Evolutionary conservation across 1,284 basidiomycete genomes (phyloP), one percentile per base, ranked within the genome.

Genomic region (Schizopora paradoxa): DNA sequence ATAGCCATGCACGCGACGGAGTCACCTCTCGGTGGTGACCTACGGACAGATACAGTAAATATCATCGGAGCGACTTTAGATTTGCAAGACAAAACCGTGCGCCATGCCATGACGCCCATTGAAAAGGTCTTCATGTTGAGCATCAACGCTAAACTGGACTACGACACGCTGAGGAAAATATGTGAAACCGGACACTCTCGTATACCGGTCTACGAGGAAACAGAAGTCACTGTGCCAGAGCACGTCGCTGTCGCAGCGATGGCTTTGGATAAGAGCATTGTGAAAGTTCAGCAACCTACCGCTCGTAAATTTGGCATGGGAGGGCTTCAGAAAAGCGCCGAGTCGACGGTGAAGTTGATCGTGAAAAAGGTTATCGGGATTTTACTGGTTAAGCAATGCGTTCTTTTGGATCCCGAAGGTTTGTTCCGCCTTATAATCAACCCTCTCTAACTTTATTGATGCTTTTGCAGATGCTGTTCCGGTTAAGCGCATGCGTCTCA

Each of bases 341-440:
- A 31, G 54, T 59, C n/a, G 67, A 60, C 55, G 6, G 42, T 60
- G 49, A 70, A 57, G 18, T 56, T 71, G 51, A 76, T 71, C 56
- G 75, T 77, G 36, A 88, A 86, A 66, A 86, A 83, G 66, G 88
- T 91, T 48, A 64, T 91, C 28, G 89, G 89, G 2, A 84, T 88
- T 36, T 66, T 92, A 32, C 70, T 91, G 5, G 88, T 91, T 43
- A 92, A 92, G 64, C 81, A 88, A 61, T 92, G 90, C 60, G 86
- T 95, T 10, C 66, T 94, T 46, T 75, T 95, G 6, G 91, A 95
- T 62, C 91, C 92, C 2, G 87, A 89, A 62, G 86, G 83, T 83
- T 52, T 27, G 53, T 48, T 25, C n/a, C 51, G 36, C 45, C 26
- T 35, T 8, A 38, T 21, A 27, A 29, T 42, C 36, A 22, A 1